Conservation (phyloP, 2,329 filamentous ascomycete species). For the Botryotinia globosa region DNA sequence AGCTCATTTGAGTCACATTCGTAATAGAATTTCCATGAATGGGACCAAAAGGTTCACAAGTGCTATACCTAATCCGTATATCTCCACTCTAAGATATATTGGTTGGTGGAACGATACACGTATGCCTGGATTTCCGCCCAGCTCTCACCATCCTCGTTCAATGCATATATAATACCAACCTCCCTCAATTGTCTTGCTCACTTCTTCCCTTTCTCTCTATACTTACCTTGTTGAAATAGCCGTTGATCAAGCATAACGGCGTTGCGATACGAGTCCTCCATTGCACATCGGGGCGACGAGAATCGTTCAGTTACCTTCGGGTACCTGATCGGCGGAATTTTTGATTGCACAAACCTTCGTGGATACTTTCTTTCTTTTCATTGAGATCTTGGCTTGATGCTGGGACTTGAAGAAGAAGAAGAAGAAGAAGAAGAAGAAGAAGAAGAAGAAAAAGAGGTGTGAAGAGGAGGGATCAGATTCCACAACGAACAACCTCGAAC, state of each 20-base stretch:
- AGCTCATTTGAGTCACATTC: neutral
- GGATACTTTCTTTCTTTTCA: conserved; percentile 38
- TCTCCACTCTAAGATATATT: too few species aligned
- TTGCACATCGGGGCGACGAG: conserved; percentile 56
- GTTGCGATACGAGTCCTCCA: conserved; percentile 47
- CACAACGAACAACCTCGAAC: neutral
- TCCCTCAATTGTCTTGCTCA: conserved; percentile 16
- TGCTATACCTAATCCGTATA: neutral
- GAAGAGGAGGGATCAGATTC: too few species aligned
- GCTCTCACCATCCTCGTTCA: neutral
- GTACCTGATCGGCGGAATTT: conserved; percentile 40
- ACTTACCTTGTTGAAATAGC: conserved; percentile 40
- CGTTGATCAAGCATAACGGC: conserved; percentile 36
- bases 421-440: too few species aligned
- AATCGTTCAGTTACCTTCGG: conserved; percentile 39
- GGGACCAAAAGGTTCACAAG: neutral
- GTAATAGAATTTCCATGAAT: neutral
- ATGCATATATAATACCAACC: neutral
- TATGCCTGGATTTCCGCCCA: neutral
- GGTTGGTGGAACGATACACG: neutral
- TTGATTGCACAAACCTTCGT: conserved; percentile 35
- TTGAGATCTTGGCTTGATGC: conserved; percentile 38
- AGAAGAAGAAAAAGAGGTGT: conserved; percentile 32
- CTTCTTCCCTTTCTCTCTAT: conserved; percentile 34
- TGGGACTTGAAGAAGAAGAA: conserved; percentile 40